Conservation (phyloP, 805 yeast genomes). For the Zygosaccharomyces gambellarensis region DNA sequence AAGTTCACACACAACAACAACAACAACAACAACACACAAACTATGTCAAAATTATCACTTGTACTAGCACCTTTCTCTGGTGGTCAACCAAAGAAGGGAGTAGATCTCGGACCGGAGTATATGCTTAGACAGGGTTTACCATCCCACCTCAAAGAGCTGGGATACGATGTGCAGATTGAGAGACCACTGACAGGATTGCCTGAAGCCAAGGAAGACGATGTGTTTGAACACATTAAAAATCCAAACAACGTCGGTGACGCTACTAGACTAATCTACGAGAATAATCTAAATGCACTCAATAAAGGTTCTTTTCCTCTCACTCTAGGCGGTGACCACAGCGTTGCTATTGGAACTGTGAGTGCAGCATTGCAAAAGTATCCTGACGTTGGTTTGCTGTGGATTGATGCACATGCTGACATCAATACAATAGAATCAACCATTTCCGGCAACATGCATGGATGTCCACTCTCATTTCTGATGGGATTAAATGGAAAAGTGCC, state of each 20-base stretch:
- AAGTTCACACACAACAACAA: not conserved
- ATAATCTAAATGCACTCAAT: slow-evolving; percentile 49
- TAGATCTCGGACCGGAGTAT: slow-evolving; percentile 87
- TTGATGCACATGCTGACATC: slow-evolving; percentile 97
- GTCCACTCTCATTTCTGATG: slow-evolving; percentile 88
- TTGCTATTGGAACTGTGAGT: slow-evolving; percentile 87
- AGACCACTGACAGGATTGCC: slow-evolving; percentile 50
- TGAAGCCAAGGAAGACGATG: slow-evolving; percentile 46
- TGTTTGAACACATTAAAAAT: slow-evolving; percentile 56
- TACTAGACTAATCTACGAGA: slow-evolving; percentile 54
- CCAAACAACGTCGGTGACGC: slow-evolving; percentile 75
- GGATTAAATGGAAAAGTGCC: slow-evolving; percentile 68
- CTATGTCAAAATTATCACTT: slow-evolving; percentile 47
- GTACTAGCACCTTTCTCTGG: slow-evolving; percentile 92
- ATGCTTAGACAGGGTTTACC: slow-evolving; percentile 68
- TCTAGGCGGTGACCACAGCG: slow-evolving; percentile 94
- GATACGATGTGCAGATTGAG: slow-evolving; percentile 58
- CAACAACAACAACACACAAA: not conserved
- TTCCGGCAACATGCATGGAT: slow-evolving; percentile 92
- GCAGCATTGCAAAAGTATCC: slow-evolving; percentile 78
- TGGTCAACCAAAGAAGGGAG: slow-evolving; percentile 92
- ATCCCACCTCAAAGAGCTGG: slow-evolving; percentile 56
- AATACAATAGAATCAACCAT: slow-evolving; percentile 80
- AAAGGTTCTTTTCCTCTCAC: slow-evolving; percentile 66
- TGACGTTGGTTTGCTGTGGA: slow-evolving; percentile 88